Evolutionary conservation across 1,139 yeast species (phyloP).

Genomic region (Candida buenavistaensis): DNA sequence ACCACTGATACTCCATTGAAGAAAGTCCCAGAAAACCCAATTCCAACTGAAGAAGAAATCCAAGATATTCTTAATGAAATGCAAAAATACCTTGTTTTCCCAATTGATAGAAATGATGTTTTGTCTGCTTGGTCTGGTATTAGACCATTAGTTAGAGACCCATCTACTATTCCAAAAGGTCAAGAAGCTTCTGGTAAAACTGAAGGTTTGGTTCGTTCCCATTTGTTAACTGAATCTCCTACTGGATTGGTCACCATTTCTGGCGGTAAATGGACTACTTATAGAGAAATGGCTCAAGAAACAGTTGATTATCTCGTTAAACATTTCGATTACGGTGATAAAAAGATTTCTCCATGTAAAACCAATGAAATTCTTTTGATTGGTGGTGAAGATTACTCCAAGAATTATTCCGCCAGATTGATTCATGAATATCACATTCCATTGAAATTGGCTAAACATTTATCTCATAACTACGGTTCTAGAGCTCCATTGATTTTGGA

Average conservation of each 20-base stretch:
- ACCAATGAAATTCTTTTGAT: conserved; percentile 64
- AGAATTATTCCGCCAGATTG: conserved; percentile 74
- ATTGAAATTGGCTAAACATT: conserved; percentile 75
- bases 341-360: conserved; percentile 53
- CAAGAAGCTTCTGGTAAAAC: conserved; percentile 51
- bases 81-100: conserved; percentile 86
- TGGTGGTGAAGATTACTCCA: conserved; percentile 73
- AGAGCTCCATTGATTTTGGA: conserved; percentile 82
- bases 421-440: conserved; percentile 78
- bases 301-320: conserved; percentile 76
- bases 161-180: conserved; percentile 55
- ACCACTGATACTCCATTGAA: conserved; percentile 86
- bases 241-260: conserved; percentile 84
- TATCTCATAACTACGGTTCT: conserved; percentile 86
- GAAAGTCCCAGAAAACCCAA: conserved; percentile 78
- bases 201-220: conserved; percentile 89
- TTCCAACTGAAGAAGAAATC: conserved; percentile 87
- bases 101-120: conserved; percentile 87
- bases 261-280: conserved; percentile 99
- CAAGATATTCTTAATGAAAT: conserved; percentile 84
- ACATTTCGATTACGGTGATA: conserved; percentile 42
- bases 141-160: conserved; percentile 92
- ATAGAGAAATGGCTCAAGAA: conserved; percentile 97
- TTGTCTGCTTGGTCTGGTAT: conserved; percentile 97
- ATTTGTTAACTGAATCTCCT: conserved; percentile 66